Base-by-base conservation (phyloP, 23 red algal genomes). In the Gracilaria vermiculophylla region DNA sequence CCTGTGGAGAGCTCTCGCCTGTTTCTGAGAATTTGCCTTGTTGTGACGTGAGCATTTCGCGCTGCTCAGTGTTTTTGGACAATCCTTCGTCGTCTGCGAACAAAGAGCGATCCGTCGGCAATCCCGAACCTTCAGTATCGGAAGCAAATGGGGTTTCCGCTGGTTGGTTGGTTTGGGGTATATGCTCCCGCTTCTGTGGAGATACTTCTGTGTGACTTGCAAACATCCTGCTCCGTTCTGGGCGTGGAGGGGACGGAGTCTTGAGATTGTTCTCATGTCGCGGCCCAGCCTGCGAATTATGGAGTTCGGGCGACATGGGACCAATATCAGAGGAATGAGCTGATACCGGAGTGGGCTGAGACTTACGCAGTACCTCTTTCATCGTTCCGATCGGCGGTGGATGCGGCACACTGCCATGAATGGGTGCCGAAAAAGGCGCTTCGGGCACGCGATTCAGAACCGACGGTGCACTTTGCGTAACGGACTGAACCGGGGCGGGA, bases 291-390 rank as follows among this genome's bases (percentile, higher is more conserved):
- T 73, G 36, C 47, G 67, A 28, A 24, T 47, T 73, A 17, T 73
- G 67, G 28, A 73, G 67, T 29, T 73, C 67, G n/a, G 67, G 67
- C 3, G 67, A 73, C 23, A 25, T 73, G 13, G 81, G 47, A 31
- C 81, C 81, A 20, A 85, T 20, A 10, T 85, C 81, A 8, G 81
- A 85, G 17, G 81, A 85, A 28, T 54, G 31, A 69, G 58, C 62
- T 17, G 81, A 85, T 17, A 85, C 21, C 2, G 81, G 81, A 21
- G 81, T 85, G 25, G 81, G 71, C 5, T 85, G 81, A 28, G 81
- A 33, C 16, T 69, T 62, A 8, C 81, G 81, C 14, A 85, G 3
- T 48, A 20, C 37, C 17, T 85, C 81, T 55, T 62, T 60, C 24
- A 50, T 58, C 62, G 61, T 24, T 43, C 52, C 50, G 4, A 60